Evolutionary conservation across 495 filamentous ascomycete species (phyloP).

Genomic region (Lentithecium fluviatile): DNA sequence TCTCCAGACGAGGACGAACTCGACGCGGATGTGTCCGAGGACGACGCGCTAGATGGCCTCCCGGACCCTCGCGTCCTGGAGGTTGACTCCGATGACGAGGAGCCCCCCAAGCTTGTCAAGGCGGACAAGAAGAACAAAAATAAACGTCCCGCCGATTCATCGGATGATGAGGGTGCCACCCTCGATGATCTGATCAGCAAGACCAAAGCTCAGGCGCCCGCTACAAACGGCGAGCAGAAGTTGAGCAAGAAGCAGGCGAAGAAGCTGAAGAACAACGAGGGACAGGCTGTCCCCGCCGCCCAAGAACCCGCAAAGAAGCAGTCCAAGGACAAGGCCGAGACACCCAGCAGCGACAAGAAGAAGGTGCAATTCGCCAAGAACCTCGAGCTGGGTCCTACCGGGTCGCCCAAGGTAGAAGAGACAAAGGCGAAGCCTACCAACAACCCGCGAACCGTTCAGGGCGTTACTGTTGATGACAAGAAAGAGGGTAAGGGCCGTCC

Average conservation of each 20-base stretch:
- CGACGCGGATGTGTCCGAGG: conserved; percentile 62
- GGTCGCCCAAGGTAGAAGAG: conserved; percentile 49
- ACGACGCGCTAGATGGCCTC: conserved; percentile 79
- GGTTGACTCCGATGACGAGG: conserved; percentile 76
- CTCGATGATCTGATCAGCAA: conserved; percentile 79
- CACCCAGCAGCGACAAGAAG: conserved; percentile 64
- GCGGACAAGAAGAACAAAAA: conserved; percentile 54
- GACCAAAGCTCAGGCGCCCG: conserved; percentile 48
- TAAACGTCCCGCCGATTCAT: conserved; percentile 73
- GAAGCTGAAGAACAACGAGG: conserved; percentile 98
- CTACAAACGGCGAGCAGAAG: conserved; percentile 57
- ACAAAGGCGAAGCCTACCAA: conserved; percentile 54
- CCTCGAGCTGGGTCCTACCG: conserved; percentile 91
- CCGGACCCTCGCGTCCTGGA: conserved; percentile 81
- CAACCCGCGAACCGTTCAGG: conserved; percentile 70
- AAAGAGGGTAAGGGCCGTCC: conserved; percentile 79
- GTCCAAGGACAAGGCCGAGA: conserved; percentile 48
- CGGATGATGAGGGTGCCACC: conserved; percentile 53
- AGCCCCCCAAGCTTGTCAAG: conserved; percentile 71
- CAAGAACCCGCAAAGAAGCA: conserved; percentile 55
- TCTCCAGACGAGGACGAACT: conserved; percentile 76
- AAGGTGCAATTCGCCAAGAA: conserved; percentile 99
- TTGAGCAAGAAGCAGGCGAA: conserved; percentile 97
- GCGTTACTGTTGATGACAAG: conserved; percentile 91
- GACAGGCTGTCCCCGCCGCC: conserved; percentile 63